Conservation (phyloP, 805 yeast species). For the Lipomyces yamanashiensis region DNA sequence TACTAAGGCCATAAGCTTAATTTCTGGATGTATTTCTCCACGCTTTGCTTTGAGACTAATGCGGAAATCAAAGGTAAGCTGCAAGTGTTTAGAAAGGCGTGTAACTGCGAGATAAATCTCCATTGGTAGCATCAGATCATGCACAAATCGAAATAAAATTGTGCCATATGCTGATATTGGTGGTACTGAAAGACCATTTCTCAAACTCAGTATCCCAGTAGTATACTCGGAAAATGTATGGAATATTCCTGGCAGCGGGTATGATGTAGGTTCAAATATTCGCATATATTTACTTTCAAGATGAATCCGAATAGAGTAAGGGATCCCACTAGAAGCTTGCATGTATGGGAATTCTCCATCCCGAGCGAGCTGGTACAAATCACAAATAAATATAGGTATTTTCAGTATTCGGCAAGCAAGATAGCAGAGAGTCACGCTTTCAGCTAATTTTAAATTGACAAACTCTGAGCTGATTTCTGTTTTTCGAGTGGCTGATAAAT, state of each 20-base stretch:
- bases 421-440: conserved; percentile 28
- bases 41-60: not conserved
- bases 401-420: conserved; percentile 29
- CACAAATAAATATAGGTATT: conserved; percentile 29
- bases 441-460: conserved; percentile 15
- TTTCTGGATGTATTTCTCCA: conserved; percentile 28
- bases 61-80: conserved; percentile 9
- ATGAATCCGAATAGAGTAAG: conserved; percentile 18
- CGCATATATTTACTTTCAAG: conserved; percentile 21
- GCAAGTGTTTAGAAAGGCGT: conserved; percentile 7
- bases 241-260: conserved; percentile 28
- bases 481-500: conserved; percentile 9
- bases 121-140: conserved; percentile 28
- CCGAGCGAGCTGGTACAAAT: conserved; percentile 21
- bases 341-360: conserved; percentile 27
- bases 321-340: conserved; percentile 19
- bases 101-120: conserved; percentile 27
- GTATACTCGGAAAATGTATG: conserved; percentile 6
- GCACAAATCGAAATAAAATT: conserved; percentile 18
- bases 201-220: conserved; percentile 2
- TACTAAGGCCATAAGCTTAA: conserved; percentile 22
- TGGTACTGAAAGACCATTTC: conserved; percentile 7
- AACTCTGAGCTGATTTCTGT: conserved; percentile 15
- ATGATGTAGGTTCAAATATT: conserved; percentile 23
- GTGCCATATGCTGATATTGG: conserved; percentile 5